Percentiles rank a stretch among this genome's conserved stretches.
These are phyloP conservation scores for Elongisporangium anandrum DNA, from an alignment of 352 stramenopile species.

Conservation along the genomic window DNA sequence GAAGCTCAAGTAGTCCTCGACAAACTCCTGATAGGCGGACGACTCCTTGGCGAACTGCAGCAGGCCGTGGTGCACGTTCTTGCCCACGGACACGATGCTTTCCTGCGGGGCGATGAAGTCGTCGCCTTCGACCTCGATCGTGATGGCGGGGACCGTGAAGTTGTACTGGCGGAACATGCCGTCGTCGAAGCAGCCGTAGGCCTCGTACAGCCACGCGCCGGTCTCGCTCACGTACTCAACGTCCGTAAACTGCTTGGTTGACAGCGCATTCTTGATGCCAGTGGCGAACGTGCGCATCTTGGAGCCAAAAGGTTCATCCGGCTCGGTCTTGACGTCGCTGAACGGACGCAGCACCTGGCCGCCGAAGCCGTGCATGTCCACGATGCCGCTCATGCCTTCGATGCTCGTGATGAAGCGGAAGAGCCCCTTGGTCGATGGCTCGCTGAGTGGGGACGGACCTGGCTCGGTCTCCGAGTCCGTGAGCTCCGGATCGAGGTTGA, in stretches of 20 bases:
- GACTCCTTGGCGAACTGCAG: conserved; percentile 55
- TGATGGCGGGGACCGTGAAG: conserved; percentile 56
- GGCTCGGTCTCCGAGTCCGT: conserved; percentile 53
- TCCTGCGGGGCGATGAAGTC: conserved; percentile 64
- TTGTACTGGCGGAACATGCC: conserved; percentile 53
- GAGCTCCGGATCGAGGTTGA: conserved; percentile 35
- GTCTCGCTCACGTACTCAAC: conserved; percentile 55
- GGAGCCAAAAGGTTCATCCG: conserved; percentile 46
- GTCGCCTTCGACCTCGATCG: conserved; percentile 60
- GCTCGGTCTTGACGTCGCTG: conserved; percentile 40
- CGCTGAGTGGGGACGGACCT: conserved; percentile 48
- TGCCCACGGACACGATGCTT: conserved; percentile 50
- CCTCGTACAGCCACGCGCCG: conserved; percentile 48
- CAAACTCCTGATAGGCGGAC: conserved; percentile 32
- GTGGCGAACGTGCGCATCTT: conserved; percentile 40
- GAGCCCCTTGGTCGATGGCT: conserved; percentile 40
- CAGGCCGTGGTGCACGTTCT: conserved; percentile 51
- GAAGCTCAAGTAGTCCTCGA: conserved; percentile 18
- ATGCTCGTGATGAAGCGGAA: conserved; percentile 53
- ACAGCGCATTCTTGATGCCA: conserved; percentile 44
- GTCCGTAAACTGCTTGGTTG: conserved; percentile 10
- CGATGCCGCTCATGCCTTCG: conserved; percentile 33
- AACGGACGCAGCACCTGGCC: conserved; percentile 62
- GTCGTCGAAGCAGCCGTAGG: conserved; percentile 72
- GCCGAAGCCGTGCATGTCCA: conserved; percentile 68